Percentiles rank a stretch among this genome's conserved stretches.
Evolutionary conservation across 208 protist genomes (phyloP).

Genomic region (Leptomonas pyrrhocoris): DNA sequence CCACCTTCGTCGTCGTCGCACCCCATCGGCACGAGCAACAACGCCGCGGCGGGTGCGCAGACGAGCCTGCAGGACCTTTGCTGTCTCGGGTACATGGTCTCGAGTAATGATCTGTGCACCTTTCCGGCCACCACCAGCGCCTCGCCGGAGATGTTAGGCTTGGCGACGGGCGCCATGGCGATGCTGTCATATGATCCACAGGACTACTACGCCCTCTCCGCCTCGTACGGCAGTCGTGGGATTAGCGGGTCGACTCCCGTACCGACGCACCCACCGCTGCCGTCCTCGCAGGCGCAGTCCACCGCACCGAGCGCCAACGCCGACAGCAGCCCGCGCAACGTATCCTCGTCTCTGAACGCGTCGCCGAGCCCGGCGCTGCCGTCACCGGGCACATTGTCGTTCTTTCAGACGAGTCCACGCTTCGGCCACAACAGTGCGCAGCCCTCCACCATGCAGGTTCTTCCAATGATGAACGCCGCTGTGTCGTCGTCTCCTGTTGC

Average conservation of each 20-base stretch:
- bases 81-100: constrained; percentile 6
- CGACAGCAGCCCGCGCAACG: not conserved
- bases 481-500: not conserved
- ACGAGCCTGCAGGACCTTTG: constrained; percentile 14
- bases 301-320: not conserved
- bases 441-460: not conserved
- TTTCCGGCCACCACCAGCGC: not conserved
- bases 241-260: not conserved
- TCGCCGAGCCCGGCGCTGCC: not conserved
- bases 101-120: constrained; percentile 9
- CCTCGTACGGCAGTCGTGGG: not conserved
- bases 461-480: not conserved
- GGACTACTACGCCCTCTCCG: constrained; percentile 12
- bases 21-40: not conserved
- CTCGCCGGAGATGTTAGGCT: not conserved
- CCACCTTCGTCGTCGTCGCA: not conserved
- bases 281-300: not conserved
- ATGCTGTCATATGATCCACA: constrained; percentile 3
- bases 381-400: not conserved
- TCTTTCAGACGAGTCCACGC: not conserved
- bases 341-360: not conserved
- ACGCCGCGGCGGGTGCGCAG: not conserved
- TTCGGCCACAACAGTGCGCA: not conserved
- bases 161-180: not conserved
- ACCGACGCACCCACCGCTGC: not conserved